Conservation (phyloP, 1,284 basidiomycete species). For the Heterobasidion parviporum region DNA sequence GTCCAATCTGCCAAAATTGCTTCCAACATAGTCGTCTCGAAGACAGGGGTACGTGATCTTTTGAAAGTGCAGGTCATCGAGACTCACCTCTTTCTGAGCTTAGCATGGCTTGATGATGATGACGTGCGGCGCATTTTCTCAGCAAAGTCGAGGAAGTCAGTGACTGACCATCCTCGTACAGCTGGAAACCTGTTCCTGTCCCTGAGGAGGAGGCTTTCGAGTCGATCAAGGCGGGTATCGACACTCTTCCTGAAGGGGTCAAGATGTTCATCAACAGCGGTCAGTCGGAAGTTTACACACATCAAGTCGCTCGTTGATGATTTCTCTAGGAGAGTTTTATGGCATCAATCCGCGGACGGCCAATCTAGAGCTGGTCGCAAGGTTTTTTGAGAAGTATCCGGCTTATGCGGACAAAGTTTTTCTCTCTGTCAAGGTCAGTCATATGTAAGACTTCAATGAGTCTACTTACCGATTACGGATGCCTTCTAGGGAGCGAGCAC, state of each 20-base stretch:
- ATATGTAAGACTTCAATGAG: background rate
- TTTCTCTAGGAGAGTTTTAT: constrained; percentile 35
- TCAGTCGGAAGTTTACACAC: constrained; percentile 12
- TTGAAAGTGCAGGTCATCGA: too few species aligned
- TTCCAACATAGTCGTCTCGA: background rate
- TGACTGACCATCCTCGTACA: constrained; percentile 7
- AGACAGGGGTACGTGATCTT: background rate
- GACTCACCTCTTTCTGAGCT: background rate
- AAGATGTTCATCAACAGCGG: constrained; percentile 45
- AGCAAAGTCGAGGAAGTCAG: background rate
- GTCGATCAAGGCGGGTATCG: constrained; percentile 55
- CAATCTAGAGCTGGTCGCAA: constrained; percentile 33
- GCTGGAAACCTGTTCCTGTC: constrained; percentile 29
- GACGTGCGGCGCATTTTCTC: constrained; percentile 30
- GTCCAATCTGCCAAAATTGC: background rate
- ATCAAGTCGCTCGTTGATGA: background rate
- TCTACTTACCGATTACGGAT: background rate
- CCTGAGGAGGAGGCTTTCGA: constrained; percentile 52
- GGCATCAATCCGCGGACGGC: constrained; percentile 24
- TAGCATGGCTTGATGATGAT: constrained; percentile 47
- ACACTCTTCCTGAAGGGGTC: constrained; percentile 35
- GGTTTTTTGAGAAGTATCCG: constrained; percentile 42
- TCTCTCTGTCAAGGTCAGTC: constrained; percentile 32
- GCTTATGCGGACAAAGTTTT: constrained; percentile 42
- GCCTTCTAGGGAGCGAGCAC: background rate